Evolutionary conservation across 345 rosid genomes (phyloP).

Genomic region (Melaleuca alternifolia): DNA sequence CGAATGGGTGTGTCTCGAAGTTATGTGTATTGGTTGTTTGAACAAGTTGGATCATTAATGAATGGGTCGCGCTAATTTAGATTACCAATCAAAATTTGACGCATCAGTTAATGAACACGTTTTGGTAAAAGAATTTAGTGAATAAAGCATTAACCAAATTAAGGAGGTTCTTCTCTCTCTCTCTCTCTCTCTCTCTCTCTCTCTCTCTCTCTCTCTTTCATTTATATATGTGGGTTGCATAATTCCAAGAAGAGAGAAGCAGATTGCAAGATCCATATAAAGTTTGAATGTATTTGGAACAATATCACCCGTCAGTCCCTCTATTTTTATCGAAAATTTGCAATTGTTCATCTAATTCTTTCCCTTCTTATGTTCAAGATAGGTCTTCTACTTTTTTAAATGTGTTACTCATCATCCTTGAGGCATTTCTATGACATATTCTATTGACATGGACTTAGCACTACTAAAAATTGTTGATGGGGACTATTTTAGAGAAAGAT

Average conservation of each 20-base stretch:
- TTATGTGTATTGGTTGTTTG: neutral
- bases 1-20: neutral
- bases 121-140: neutral
- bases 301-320: neutral
- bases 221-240: neutral
- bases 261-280: neutral
- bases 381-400: neutral
- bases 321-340: neutral
- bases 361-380: neutral
- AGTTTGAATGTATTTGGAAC: neutral
- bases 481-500: neutral
- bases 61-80: neutral
- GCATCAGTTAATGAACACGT: neutral
- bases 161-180: too few species aligned
- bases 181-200: too few species aligned
- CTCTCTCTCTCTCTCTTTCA: too few species aligned
- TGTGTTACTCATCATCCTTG: neutral
- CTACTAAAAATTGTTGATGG: neutral
- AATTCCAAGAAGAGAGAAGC: neutral
- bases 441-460: neutral
- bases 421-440: neutral
- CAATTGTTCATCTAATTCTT: neutral
- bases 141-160: neutral
- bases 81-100: neutral
- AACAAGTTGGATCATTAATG: neutral